Percentiles rank a stretch among this genome's conserved stretches.
These are phyloP conservation scores for Lathyrus aphaca DNA, from an alignment of 306 rosid genomes.

Conservation along the genomic window DNA sequence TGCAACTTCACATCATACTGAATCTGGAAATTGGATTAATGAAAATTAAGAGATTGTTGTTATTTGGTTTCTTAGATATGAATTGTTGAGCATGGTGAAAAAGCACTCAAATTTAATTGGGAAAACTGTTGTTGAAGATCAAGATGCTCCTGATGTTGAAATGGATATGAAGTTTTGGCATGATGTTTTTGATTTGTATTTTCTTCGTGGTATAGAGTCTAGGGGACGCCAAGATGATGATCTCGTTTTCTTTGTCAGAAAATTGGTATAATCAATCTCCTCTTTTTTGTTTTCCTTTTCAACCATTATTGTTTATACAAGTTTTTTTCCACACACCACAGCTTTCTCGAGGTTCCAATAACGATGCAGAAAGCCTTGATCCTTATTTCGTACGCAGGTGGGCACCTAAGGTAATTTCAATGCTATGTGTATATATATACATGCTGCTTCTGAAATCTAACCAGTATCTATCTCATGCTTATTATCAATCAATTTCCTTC, in stretches of 20 bases:
- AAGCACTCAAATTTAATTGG: constrained; percentile 79
- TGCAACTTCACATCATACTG: not conserved
- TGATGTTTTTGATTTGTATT: constrained; percentile 83
- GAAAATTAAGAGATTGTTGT: too few species aligned
- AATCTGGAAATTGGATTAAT: too few species aligned
- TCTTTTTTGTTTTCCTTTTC: too few species aligned
- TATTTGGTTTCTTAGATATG: constrained; percentile 50
- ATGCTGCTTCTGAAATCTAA: too few species aligned
- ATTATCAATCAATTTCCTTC: too few species aligned
- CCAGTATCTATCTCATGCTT: too few species aligned
- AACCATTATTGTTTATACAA: constrained; percentile 16
- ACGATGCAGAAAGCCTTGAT: constrained; percentile 49
- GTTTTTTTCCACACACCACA: constrained; percentile 28
- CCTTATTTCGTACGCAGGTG: constrained; percentile 98
- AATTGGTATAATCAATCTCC: constrained; percentile 53
- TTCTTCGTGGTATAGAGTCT: constrained; percentile 75
- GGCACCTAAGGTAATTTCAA: constrained; percentile 78
- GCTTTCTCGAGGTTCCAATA: constrained; percentile 44
- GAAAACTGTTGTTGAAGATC: constrained; percentile 59
- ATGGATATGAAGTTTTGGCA: constrained; percentile 86
- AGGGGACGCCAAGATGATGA: constrained; percentile 89
- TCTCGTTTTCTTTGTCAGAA: constrained; percentile 85
- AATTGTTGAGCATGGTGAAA: constrained; percentile 83
- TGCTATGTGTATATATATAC: too few species aligned
- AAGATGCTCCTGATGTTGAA: constrained; percentile 75